Base-by-base conservation (phyloP, 345 rosid species). In the Cardamine occulta region DNA sequence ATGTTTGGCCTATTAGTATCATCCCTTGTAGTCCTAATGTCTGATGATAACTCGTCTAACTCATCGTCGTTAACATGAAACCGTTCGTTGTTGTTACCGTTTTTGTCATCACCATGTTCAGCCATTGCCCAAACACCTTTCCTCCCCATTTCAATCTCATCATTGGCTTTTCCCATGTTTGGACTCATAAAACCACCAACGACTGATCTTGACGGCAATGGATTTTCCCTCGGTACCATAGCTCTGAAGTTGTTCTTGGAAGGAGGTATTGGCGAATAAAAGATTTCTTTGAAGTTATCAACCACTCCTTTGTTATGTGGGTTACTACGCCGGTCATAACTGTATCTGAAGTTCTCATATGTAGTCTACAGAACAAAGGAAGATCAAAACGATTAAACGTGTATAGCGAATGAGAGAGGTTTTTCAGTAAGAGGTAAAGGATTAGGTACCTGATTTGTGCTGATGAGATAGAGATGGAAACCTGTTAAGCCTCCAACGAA, bases 401-500 rank as follows among this genome's bases (percentile, higher is more conserved):
- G 63, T 21, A 71, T 37, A 12, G 40, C 8, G 19, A 51, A 14
- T 35, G 4, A 55, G 53, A 42, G 2, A 37, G 23, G 14, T 35
- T 63, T 26, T 53, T 19, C 5, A 44, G 51, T 42, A 17, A 60
- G 13, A 57, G 29, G 34, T 66, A 7, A 55, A 26, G 28, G 39
- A n/a, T 59, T 57, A 24, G 2, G 45, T 71, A 93, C 98, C 95
- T 93, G 98, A 71, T 93, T 93, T 64, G 90, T 86, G 59, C 75
- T 75, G 68, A 89, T 85, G 74, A 92, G 83, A 83, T 92, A 90
- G 73, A 92, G 81, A 85, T 95, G 97, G 80, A 95, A 95, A 31
- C 87, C 64, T 7, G 92, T 88, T 78, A 95, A 89, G 47, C 99
- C 99, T 56, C 99, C 99, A 63, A 95, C 97, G 55, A 95, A 95